Base-by-base conservation (phyloP, 2,329 filamentous ascomycete species). In the Phialocephala sp. region DNA sequence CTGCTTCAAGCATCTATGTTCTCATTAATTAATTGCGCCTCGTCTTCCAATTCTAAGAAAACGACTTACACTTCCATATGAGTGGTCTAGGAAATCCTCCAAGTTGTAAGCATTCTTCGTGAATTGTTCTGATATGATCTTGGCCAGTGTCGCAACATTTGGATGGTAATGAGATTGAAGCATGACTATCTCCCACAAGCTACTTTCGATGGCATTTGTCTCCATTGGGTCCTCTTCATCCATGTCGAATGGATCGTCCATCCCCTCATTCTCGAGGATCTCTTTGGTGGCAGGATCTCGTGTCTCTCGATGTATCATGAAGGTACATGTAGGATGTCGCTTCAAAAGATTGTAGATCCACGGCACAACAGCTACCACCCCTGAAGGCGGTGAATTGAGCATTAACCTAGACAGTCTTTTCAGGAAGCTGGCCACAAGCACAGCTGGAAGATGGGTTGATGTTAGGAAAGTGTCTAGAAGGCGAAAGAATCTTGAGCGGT, bases 51-150 rank as follows among this genome's bases (percentile, higher is more conserved):
- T n/a, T 12, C n/a, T 12, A 27, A 4, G 41, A 8, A 35, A 35
- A 56, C 12, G 63, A 85, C 86, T 84, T 85, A 90, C 89, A 76
- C 88, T 92, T 73, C 83, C 87, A 79, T 98, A 99, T 0, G 92
- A 94, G 77, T 98, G 93, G 76, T 99, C 95, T 57, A 98, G 80
- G 79, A 99, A 99, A 76, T 99, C 95, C 76, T 99, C 95, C n/a
- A 97, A 80, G 72, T 93, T 95, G 79, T 98, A 99, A 2, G 90
- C 86, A 71, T 93, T 89, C 80, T 99, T 99, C 2, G 95, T 99
- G 77, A 98, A 99, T 77, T 98, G 95, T 79, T 98, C 93, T 2
- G 92, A 92, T 64, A 99, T 88, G 69, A 99, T 97, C 79, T 93
- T 95, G 54, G 93, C 91, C 71, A 99, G 88, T 2, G 94, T 95